Evolutionary conservation across 1,139 yeast genomes (phyloP), one percentile per base, ranked within the genome.

Genomic region (Candida tunisiensis): DNA sequence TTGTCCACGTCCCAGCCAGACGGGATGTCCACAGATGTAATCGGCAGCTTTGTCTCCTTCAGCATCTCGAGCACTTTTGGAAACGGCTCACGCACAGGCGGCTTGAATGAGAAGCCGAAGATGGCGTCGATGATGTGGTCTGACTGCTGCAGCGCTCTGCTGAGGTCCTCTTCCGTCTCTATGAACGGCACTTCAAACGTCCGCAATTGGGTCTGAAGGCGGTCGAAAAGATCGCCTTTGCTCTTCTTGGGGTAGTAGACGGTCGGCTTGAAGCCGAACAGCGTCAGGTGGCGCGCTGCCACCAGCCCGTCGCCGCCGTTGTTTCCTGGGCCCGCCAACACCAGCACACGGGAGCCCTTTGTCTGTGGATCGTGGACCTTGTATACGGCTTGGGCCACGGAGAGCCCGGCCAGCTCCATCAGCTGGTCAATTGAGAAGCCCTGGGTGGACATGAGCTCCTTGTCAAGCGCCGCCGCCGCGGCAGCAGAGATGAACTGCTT

Each of bases 241-340:
- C 58, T 42, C 25, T 44, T 48, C 36, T 51, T 55, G 11, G 65
- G 65, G 29, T 55, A 55, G 37, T 47, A 55, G 2, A 85, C 61
- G 3, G 65, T 54, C 1, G 94, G 93, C 6, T 59, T 55, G 47
- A 74, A 82, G 1, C 88, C 93, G 62, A 91, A 71, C 7, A 82
- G 54, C 39, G 69, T 69, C 36, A 88, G 57, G 47, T 91, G 98
- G 24, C 98, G 65, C 3, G 96, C 93, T 15, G 94, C 92, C 3
- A 88, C 98, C 13, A 88, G 57, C 0, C 98, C 98, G 49, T 88
- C 98, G 1, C 98, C 98, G 3, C 72, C 96, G 44, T 88, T 88
- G 44, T 88, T 88, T 1, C 98, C 98, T 0, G 96, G 96, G 0
- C 98, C 98, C 6, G 74, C 82, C 6, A 85, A 57, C 3, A 88